A percentile compares a stretch with the other conserved stretches of the same genome.
Evolutionary conservation across 805 yeast species (phyloP).

Genomic region (Myxozyma udenii): DNA sequence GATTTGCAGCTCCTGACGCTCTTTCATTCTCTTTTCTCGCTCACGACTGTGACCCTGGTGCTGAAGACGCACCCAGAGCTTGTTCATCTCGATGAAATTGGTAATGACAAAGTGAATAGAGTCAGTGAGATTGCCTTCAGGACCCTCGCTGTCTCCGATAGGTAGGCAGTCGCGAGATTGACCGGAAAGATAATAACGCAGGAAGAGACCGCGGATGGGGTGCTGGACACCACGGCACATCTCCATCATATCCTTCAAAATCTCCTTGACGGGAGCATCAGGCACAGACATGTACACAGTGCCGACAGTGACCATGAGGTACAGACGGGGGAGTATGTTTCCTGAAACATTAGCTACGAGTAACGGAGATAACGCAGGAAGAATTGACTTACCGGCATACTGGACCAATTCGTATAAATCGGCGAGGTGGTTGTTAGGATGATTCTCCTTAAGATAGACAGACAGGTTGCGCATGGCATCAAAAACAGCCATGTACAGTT

Average conservation of each 20-base stretch:
- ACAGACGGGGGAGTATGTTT: constrained; percentile 84
- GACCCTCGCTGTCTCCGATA: constrained; percentile 33
- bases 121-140: constrained; percentile 50
- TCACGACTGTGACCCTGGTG: constrained; percentile 93
- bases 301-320: constrained; percentile 93
- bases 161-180: constrained; percentile 69
- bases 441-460: constrained; percentile 60
- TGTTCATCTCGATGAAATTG: constrained; percentile 96
- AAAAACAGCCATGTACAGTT: constrained; percentile 69
- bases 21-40: constrained; percentile 65
- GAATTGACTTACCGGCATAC: constrained; percentile 55
- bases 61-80: constrained; percentile 93
- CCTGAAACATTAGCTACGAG: constrained; percentile 39
- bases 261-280: constrained; percentile 77
- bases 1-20: constrained; percentile 84
- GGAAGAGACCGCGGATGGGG: constrained; percentile 86
- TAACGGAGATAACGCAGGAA: background rate
- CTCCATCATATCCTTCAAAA: constrained; percentile 93
- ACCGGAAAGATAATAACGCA: constrained; percentile 85
- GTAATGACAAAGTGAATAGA: constrained; percentile 75
- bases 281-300: constrained; percentile 76
- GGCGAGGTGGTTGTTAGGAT: constrained; percentile 69
- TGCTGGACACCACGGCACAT: constrained; percentile 97
- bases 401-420: constrained; percentile 93
- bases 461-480: constrained; percentile 75